Conservation (phyloP, 176 grass and related monocot genomes). For the Oryza australiensis region DNA sequence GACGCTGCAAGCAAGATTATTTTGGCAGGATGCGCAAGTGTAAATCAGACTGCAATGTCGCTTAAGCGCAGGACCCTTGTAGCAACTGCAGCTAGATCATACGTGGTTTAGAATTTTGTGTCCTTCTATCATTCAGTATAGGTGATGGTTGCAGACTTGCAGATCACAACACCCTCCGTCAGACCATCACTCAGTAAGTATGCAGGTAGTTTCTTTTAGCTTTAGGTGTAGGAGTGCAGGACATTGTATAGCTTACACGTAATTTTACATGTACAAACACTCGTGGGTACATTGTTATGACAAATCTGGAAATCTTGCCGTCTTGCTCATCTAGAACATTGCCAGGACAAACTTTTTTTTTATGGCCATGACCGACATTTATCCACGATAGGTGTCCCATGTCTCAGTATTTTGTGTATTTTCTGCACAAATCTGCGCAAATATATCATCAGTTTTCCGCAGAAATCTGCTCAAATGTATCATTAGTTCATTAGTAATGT, state of each 20-base stretch:
- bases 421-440: background rate
- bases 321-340: background rate
- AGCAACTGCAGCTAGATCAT: background rate
- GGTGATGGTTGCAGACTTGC: background rate
- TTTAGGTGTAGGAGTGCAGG: background rate
- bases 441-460: background rate
- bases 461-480: background rate
- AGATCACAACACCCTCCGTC: background rate
- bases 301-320: background rate
- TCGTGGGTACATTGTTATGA: background rate
- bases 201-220: background rate
- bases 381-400: background rate
- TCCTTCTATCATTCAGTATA: background rate
- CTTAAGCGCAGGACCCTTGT: background rate
- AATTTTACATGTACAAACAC: background rate
- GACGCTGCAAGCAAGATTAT: too few species aligned
- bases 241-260: background rate
- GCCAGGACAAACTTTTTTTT: too few species aligned
- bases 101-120: background rate
- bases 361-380: background rate
- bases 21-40: background rate
- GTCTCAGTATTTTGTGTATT: background rate
- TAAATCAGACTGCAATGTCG: background rate
- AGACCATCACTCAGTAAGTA: background rate
- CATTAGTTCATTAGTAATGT: background rate